A percentile compares a stretch with the other conserved stretches of the same genome.
Conservation (phyloP, 75 land plant species). For the Cunninghamia lanceolata region DNA sequence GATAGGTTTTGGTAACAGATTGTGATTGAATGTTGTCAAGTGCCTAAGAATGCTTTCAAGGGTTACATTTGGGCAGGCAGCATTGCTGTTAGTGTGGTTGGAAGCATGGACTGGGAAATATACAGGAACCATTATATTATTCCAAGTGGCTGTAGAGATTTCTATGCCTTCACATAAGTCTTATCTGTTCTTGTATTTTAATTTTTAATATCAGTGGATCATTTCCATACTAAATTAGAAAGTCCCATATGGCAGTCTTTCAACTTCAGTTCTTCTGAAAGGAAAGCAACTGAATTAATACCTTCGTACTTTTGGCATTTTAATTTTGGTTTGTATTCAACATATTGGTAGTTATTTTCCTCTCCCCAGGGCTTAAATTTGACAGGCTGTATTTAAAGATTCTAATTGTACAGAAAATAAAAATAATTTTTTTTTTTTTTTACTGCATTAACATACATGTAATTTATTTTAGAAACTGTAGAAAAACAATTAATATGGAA, state of each 20-base stretch:
- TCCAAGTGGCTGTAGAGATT: neutral
- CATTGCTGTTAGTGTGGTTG: neutral
- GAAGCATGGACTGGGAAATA: neutral
- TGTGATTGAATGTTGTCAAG: neutral
- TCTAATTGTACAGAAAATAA: no score
- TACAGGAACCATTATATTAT: neutral
- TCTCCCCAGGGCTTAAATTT: neutral
- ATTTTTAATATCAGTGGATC: neutral
- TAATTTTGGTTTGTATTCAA: neutral
- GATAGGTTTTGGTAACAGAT: conserved; percentile 73
- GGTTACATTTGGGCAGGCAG: neutral
- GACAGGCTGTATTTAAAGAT: no score
- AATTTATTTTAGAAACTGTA: no score
- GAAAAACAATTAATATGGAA: no score
- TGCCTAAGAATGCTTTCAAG: neutral
- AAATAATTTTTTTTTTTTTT: no score
- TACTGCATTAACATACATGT: no score
- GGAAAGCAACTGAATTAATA: neutral
- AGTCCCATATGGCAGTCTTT: neutral
- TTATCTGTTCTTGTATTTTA: neutral
- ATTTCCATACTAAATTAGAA: neutral
- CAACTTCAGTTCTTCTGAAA: neutral
- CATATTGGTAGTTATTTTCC: neutral
- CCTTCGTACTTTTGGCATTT: neutral
- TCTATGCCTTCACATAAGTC: neutral